Base-by-base conservation (phyloP, 2,329 filamentous ascomycete species). In the Ambrosiella beaveri region DNA sequence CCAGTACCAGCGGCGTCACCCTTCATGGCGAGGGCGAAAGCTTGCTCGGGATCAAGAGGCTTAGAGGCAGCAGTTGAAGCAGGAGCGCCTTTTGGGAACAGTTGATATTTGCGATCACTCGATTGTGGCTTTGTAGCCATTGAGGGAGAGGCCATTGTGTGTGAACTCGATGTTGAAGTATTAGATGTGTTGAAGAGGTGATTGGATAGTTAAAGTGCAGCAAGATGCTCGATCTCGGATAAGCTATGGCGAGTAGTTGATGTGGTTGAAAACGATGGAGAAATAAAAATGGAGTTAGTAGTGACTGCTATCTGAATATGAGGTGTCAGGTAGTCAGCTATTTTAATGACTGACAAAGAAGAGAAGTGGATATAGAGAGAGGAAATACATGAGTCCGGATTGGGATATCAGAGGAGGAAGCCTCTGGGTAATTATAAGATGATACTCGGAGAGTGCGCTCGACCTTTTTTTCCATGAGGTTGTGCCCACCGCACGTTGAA, bases 41-140 rank as follows among this genome's bases (percentile, higher is more conserved):
- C 72, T 64, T 75, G 76, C 63, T 79, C 77, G 17, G 73, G 71
- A 54, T 78, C 75, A 54, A 75, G 66, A 37, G 70, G 68, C 66
- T 76, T 79, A 58, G 70, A 68, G 15, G 47, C 12, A 7, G 38
- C 8, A 15, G 41, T 49, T n/a, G 57, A 37, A n/a, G 27, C 27
- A 59, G 66, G 70, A 51, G 72, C 66, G 60, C 78, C 71, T 65
- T 71, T 75, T 60, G 79, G 75, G 63, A 83, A 83, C 45, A 82
- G 71, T 65, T 82, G 79, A 63, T 83, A 82, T 68, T 78, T 82
- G 59, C 75, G 74, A 44, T 62, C 59, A 13, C 38, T 52, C 11
- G 51, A 2, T 38, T 37, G 51, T 17, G 36, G 13, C 37, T 53
- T 53, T 53, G 51, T 35, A n/a, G 51, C 51, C 35, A 53, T 37